Evolutionary conservation across 73 alveolate genomes (phyloP), one percentile per base, ranked within the genome.

Genomic region (Loxodes magnus): DNA sequence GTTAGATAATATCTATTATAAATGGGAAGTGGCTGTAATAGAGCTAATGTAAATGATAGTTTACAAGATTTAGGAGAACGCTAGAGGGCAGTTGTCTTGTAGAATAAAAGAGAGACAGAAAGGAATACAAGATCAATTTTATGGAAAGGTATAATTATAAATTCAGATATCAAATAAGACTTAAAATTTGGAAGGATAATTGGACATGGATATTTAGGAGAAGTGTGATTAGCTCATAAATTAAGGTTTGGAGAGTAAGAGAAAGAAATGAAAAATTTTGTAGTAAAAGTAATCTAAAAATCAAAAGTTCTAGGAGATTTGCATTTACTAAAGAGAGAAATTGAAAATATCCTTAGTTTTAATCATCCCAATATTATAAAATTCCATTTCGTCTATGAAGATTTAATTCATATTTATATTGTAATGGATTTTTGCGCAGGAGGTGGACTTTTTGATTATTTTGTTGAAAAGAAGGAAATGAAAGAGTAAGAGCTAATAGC

Each of bases 301-400:
- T 37, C 22, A 0, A 46, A 19, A 25, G 59, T 46, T 1, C 2
- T 17, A 2, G 27, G 27, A 46, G 26, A 46, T 20, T 10, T 19
- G n/a, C 10, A 16, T n/a, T 16, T 19, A 1, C 59, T 46, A 7
- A 46, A 19, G 27, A 46, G 59, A 16, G 87, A 72, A 43, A 43
- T 72, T 9, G 82, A 68, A 31, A 55, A 60, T 21, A 35, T 72
- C 25, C 24, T 43, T 33, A 69, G 35, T 20, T 36, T 72, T 2
- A 83, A 72, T 56, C 87, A 72, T 25, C 87, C 87, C 17, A 72
- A 72, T 20, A 72, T 72, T 20, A 68, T 72, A 27, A 72, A 72
- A 53, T 54, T 72, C 16, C 46, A 72, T 14, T 76, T 67, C 23
- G 70, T 72, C 14, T 72, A 68, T 54, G 24, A 69, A 23, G 71